A percentile compares a stretch with the other conserved stretches of the same genome.
Evolutionary conservation across 495 filamentous ascomycete species (phyloP).

Genomic region (Podospora pseudoanserina): DNA sequence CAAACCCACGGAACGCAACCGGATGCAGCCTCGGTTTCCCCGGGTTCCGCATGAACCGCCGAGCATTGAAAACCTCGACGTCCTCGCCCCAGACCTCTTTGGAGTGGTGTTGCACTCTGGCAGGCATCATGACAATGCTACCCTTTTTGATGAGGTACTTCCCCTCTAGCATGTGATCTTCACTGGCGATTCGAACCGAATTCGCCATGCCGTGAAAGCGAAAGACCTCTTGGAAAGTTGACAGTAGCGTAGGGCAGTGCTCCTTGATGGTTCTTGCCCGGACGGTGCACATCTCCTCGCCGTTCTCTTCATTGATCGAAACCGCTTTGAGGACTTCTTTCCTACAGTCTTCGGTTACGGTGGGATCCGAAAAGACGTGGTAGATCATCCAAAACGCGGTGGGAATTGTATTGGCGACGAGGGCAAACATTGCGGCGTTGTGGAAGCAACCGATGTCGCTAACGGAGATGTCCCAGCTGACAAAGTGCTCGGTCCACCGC

Average conservation of each 20-base stretch:
- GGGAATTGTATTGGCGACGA: neutral
- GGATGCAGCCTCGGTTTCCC: constrained; percentile 21
- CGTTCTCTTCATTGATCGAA: constrained; percentile 1
- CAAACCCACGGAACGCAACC: constrained; percentile 36
- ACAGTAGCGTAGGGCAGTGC: constrained; percentile 27
- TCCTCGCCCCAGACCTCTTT: constrained; percentile 28
- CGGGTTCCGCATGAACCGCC: constrained; percentile 25
- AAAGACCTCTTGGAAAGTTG: constrained; percentile 29
- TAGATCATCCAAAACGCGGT: constrained; percentile 3
- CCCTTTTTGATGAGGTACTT: constrained; percentile 34
- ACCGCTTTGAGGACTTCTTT: constrained; percentile 25
- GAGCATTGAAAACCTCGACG: constrained; percentile 28
- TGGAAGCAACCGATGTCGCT: constrained; percentile 30
- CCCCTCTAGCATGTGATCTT: constrained; percentile 31
- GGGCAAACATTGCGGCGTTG: constrained; percentile 8
- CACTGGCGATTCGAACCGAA: constrained; percentile 23
- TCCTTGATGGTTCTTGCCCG: constrained; percentile 18
- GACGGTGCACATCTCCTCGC: constrained; percentile 9
- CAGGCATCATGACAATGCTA: constrained; percentile 31
- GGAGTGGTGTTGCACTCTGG: constrained; percentile 28
- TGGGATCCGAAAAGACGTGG: constrained; percentile 19
- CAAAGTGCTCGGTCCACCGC: constrained; percentile 23
- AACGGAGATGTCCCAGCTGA: constrained; percentile 12
- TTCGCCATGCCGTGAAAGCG: constrained; percentile 24
- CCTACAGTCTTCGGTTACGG: constrained; percentile 21